phyloP scores from a whole-genome alignment of 352 stramenopile species.

The Pythium chondricola region DNA sequence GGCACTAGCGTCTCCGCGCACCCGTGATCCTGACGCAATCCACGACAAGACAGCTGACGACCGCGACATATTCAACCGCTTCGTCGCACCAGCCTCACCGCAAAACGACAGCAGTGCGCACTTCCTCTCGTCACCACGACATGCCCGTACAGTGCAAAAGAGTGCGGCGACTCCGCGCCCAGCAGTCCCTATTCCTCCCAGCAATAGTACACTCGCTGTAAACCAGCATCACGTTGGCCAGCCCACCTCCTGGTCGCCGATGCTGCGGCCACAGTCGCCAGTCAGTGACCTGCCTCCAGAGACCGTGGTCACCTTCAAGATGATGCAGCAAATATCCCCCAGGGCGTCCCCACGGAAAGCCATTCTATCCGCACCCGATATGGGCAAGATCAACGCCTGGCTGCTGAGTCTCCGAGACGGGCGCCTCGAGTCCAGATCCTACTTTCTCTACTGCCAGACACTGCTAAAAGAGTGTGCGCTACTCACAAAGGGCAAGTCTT shows the following conservation, averaged over 20 bases:
- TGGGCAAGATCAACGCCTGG: constrained; percentile 62
- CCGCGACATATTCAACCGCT: constrained; percentile 19
- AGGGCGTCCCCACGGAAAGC: constrained; percentile 15
- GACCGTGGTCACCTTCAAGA: constrained; percentile 11
- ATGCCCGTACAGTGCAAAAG: constrained; percentile 2
- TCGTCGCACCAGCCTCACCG: neutral
- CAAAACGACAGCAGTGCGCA: too few species aligned
- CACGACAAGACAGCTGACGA: constrained; percentile 17
- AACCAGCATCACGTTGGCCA: too few species aligned
- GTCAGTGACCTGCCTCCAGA: constrained; percentile 17
- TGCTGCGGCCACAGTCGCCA: constrained; percentile 17
- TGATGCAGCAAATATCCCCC: constrained; percentile 23
- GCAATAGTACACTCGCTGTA: too few species aligned
- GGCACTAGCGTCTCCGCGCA: constrained; percentile 10
- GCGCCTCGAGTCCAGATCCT: constrained; percentile 42
- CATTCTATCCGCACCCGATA: constrained; percentile 35
- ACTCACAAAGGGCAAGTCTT: constrained; percentile 51
- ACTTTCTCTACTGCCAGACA: constrained; percentile 70
- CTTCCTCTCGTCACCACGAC: constrained; percentile 2
- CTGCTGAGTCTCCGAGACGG: constrained; percentile 45
- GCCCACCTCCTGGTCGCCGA: too few species aligned
- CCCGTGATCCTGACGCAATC: constrained; percentile 12
- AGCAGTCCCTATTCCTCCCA: too few species aligned
- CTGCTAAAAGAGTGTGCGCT: constrained; percentile 59
- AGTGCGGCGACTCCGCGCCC: too few species aligned